phyloP scores from a whole-genome alignment of 495 filamentous ascomycete species.

The Pseudomonodictys pantanalensis region DNA sequence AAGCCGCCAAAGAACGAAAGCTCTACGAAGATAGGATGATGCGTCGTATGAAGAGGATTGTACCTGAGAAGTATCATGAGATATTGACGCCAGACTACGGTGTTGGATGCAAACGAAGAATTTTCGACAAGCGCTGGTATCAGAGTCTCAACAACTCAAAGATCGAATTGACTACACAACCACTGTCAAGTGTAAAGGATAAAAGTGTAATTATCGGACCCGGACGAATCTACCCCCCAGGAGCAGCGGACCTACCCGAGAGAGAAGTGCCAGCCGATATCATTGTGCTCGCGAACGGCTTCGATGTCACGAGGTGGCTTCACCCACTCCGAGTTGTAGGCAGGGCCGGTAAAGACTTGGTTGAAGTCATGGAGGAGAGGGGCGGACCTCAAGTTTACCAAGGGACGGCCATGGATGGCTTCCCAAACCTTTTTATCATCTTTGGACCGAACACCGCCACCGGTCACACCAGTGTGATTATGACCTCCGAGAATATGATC shows the following conservation, averaged over 20 bases:
- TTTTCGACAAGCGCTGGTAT: conserved; percentile 59
- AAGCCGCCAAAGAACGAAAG: conserved; percentile 35
- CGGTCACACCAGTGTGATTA: conserved; percentile 61
- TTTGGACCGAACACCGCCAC: conserved; percentile 65
- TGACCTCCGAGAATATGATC: conserved; percentile 60
- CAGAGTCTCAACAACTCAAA: conserved; percentile 51
- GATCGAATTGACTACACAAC: conserved; percentile 56
- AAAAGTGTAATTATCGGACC: conserved; percentile 56
- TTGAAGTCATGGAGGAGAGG: conserved; percentile 53
- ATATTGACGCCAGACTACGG: conserved; percentile 61
- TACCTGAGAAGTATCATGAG: conserved; percentile 61
- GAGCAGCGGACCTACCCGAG: conserved; percentile 17
- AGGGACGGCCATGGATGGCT: conserved; percentile 61
- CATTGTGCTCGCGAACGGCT: conserved; percentile 40
- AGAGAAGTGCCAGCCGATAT: conserved; percentile 49
- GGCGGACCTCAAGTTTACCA: conserved; percentile 62
- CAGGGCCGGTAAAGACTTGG: conserved; percentile 47
- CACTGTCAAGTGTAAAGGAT: conserved; percentile 50
- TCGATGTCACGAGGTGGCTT: conserved; percentile 44
- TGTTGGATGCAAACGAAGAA: conserved; percentile 57
- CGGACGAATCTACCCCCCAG: conserved; percentile 46
- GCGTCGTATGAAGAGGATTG: conserved; percentile 48
- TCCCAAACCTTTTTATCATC: conserved; percentile 68
- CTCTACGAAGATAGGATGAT: conserved; percentile 45
- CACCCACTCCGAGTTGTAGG: conserved; percentile 47